A percentile compares a stretch with the other conserved stretches of the same genome.
Evolutionary conservation across 2,329 filamentous ascomycete species (phyloP).

Genomic region (Pyrenophora graminea): DNA sequence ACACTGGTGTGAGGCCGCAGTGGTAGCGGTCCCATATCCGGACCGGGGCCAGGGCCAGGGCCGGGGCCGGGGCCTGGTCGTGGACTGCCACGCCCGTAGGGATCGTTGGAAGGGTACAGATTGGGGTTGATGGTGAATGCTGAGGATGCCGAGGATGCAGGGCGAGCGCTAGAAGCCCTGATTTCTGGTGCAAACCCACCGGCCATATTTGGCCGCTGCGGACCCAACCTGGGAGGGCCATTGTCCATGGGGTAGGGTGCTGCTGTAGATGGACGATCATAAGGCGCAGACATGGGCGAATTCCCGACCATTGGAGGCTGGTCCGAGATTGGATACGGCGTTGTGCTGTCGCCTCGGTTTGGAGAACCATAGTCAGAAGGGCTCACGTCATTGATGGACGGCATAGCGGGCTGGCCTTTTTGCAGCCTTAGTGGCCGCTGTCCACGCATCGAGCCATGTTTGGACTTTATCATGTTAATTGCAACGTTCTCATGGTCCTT

Average conservation of each 20-base stretch:
- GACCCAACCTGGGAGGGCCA: constrained; percentile 54
- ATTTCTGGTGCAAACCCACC: constrained; percentile 53
- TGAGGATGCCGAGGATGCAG: constrained; percentile 47
- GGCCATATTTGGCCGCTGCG: constrained; percentile 36
- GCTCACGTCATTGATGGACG: constrained; percentile 46
- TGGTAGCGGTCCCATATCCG: constrained; percentile 38
- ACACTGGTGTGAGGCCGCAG: constrained; percentile 45
- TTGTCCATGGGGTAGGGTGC: constrained; percentile 75
- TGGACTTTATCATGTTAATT: constrained; percentile 75
- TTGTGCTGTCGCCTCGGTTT: constrained; percentile 41
- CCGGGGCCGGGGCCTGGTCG: constrained; percentile 28
- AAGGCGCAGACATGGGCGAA: constrained; percentile 32
- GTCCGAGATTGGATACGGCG: constrained; percentile 52
- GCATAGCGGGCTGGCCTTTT: constrained; percentile 44
- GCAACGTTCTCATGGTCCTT: constrained; percentile 92
- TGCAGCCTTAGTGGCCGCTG: constrained; percentile 52
- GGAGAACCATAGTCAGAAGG: constrained; percentile 44
- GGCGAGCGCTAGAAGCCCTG: constrained; percentile 56
- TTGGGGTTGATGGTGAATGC: constrained; percentile 58
- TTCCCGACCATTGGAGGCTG: constrained; percentile 42
- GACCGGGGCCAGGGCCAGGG: constrained; percentile 21
- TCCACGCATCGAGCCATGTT: constrained; percentile 57
- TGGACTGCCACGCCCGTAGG: constrained; percentile 35
- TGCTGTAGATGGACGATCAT: constrained; percentile 56
- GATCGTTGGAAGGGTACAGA: constrained; percentile 41